phyloP scores from a whole-genome alignment of 768 basidiomycete species.

The Termitomyces titanicus region DNA sequence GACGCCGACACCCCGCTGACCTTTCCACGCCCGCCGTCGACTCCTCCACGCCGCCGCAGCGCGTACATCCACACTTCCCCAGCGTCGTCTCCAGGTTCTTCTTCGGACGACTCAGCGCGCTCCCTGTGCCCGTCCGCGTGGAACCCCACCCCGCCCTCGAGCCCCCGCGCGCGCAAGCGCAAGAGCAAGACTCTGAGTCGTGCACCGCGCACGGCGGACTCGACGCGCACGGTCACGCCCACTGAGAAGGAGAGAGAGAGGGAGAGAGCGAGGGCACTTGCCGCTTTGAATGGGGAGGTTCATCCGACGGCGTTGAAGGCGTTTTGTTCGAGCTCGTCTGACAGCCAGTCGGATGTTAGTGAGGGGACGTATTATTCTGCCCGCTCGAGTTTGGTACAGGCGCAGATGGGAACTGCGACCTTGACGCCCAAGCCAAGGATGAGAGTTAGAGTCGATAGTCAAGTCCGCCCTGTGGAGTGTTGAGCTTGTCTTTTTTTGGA shows the following conservation, averaged over 20 bases:
- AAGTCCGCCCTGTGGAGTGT: too few species aligned
- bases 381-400: too few species aligned
- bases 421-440: too few species aligned
- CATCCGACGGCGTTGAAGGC: background rate
- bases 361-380: too few species aligned
- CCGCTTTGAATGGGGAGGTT: background rate
- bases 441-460: too few species aligned
- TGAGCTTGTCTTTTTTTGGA: too few species aligned
- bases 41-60: background rate
- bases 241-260: background rate
- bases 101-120: background rate
- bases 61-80: background rate
- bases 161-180: background rate
- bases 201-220: constrained; percentile 6
- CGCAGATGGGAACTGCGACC: too few species aligned
- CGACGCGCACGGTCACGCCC: background rate
- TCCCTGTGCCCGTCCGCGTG: constrained; percentile 10
- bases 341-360: too few species aligned
- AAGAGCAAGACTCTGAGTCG: background rate
- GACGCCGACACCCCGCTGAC: background rate
- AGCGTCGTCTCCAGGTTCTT: background rate
- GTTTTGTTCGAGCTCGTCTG: background rate
- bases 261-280: background rate
- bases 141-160: background rate
- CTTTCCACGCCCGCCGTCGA: background rate